Percentiles rank a stretch among this genome's conserved stretches.
Conservation (phyloP, 2,329 filamentous ascomycete species). For the Colletotrichum sp. region DNA sequence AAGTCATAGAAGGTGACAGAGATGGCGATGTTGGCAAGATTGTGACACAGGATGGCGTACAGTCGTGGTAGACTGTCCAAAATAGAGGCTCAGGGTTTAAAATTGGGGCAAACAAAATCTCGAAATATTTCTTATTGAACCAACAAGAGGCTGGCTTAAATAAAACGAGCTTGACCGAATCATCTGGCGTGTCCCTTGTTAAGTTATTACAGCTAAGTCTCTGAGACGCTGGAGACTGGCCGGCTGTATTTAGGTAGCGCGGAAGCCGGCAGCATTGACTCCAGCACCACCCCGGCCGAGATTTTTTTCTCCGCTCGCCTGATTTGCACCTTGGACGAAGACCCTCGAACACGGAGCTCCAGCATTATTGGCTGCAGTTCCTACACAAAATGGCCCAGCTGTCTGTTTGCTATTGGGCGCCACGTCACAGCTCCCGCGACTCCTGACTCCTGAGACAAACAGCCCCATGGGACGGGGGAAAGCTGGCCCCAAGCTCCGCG, state of each 20-base stretch:
- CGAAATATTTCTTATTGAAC: neutral
- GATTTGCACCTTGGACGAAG: neutral
- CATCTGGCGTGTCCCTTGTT: neutral
- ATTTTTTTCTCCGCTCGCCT: neutral
- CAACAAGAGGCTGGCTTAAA: neutral
- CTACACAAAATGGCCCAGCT: neutral
- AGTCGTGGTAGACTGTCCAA: slow-evolving; percentile 31
- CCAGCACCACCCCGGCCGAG: neutral
- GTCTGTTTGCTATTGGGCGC: neutral
- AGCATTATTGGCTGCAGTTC: neutral
- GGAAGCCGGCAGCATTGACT: neutral
- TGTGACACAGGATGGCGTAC: slow-evolving; percentile 30
- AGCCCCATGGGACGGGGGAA: neutral
- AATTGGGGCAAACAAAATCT: neutral
- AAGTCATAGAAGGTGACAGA: slow-evolving; percentile 45
- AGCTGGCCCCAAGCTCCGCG: neutral
- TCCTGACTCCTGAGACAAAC: neutral
- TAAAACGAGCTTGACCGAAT: neutral
- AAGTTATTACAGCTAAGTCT: neutral
- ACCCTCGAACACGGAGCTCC: neutral
- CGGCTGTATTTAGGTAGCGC: neutral
- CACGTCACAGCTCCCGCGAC: neutral
- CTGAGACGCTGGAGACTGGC: neutral
- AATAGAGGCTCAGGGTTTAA: neutral
- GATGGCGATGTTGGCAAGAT: slow-evolving; percentile 46